Conservation (phyloP, 805 yeast genomes). For the Scheffersomyces stipitis region DNA sequence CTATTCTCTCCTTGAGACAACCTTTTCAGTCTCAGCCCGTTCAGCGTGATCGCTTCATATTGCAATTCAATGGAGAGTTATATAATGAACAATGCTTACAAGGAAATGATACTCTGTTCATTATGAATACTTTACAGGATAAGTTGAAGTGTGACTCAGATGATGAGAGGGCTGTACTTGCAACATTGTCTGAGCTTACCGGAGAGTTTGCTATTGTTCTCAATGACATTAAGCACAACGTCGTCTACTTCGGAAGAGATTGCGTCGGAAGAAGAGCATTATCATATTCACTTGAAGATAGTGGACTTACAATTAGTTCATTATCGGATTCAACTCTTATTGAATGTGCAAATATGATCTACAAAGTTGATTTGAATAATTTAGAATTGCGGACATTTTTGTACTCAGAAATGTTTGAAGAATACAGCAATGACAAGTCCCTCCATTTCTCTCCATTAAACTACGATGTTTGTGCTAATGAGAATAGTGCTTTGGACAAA, state of each 20-base stretch:
- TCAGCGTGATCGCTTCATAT: conserved; percentile 20
- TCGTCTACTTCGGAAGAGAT: conserved; percentile 81
- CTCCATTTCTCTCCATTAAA: not conserved
- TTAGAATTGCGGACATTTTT: not conserved
- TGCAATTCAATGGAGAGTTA: conserved; percentile 92
- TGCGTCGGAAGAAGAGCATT: conserved; percentile 78
- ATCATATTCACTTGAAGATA: conserved; percentile 36
- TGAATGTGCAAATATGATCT: conserved; percentile 59
- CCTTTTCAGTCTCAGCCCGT: conserved; percentile 82
- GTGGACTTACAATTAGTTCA: conserved; percentile 43
- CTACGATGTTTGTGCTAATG: not conserved
- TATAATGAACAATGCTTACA: conserved; percentile 57
- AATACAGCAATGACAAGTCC: not conserved
- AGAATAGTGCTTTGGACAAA: not conserved
- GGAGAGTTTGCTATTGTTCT: conserved; percentile 85
- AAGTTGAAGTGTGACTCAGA: conserved; percentile 9
- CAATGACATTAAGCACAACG: conserved; percentile 38
- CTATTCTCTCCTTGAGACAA: conserved; percentile 75
- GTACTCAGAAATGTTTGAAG: conserved; percentile 1
- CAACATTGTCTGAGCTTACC: conserved; percentile 45
- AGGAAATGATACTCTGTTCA: conserved; percentile 63
- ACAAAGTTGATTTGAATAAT: conserved; percentile 35
- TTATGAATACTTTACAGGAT: conserved; percentile 37
- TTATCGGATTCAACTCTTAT: conserved; percentile 26
- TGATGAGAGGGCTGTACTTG: conserved; percentile 32